Conservation (phyloP, 768 basidiomycete species). For the Terana coerulea region DNA sequence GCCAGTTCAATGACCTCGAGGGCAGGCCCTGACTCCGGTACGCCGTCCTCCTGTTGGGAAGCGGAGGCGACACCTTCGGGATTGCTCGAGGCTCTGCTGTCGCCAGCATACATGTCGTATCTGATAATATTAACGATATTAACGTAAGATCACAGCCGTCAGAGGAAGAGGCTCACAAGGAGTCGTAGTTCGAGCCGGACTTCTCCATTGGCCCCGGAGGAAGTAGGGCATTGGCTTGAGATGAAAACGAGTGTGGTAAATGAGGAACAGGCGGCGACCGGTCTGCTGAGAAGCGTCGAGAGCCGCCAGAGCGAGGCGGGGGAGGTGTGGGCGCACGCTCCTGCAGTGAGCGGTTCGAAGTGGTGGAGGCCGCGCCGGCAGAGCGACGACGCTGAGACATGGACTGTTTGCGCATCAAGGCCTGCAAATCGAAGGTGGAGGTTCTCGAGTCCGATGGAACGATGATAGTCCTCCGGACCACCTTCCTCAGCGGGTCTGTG, state of each 20-base stretch:
- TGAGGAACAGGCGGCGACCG: slow-evolving; percentile 68
- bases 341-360: slow-evolving; percentile 70
- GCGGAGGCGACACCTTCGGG: slow-evolving; percentile 30
- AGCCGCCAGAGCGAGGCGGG: slow-evolving; percentile 53
- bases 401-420: slow-evolving; percentile 53
- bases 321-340: slow-evolving; percentile 87
- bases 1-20: slow-evolving; percentile 79
- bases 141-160: too few relatives aligned
- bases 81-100: slow-evolving; percentile 37
- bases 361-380: slow-evolving; percentile 49
- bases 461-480: slow-evolving; percentile 78
- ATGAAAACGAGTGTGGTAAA: slow-evolving; percentile 47
- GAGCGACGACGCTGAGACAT: slow-evolving; percentile 52
- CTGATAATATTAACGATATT: slow-evolving; percentile 28
- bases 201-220: slow-evolving; percentile 51
- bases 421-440: slow-evolving; percentile 53
- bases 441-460: slow-evolving; percentile 65
- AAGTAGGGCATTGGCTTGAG: slow-evolving; percentile 33
- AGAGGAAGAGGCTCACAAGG: slow-evolving; percentile 50
- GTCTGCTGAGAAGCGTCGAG: slow-evolving; percentile 64
- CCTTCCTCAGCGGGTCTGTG: slow-evolving; percentile 32
- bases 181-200: slow-evolving; percentile 70
- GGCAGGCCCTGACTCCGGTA: slow-evolving; percentile 46
- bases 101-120: slow-evolving; percentile 77
- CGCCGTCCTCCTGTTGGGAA: slow-evolving; percentile 20